These are phyloP conservation scores for Balansia obtecta DNA, from an alignment of 2,329 filamentous ascomycete species.

Conservation along the genomic window DNA sequence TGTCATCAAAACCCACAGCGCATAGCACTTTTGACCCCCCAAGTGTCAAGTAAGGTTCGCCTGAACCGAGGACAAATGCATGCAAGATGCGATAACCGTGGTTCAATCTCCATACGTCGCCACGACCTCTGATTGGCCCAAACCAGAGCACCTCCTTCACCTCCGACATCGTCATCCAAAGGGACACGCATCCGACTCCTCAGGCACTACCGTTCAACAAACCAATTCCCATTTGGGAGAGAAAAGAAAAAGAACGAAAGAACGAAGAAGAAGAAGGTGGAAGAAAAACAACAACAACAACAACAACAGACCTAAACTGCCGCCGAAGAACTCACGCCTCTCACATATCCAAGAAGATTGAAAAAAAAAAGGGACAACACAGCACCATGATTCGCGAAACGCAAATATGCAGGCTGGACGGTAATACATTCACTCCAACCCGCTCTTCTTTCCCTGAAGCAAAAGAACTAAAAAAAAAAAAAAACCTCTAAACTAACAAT, in stretches of 20 bases:
- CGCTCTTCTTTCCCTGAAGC: no score
- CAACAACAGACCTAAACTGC: no score
- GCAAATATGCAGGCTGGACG: conserved; percentile 87
- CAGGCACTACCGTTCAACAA: not conserved
- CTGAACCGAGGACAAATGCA: no score
- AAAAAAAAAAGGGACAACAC: not conserved
- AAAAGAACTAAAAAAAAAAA: not conserved
- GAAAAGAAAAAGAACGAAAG: no score
- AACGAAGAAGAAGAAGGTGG: no score
- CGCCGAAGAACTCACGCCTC: not conserved
- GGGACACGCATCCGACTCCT: not conserved
- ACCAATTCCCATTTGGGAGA: not conserved
- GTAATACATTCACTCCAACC: conserved; percentile 29
- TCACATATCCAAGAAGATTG: no score
- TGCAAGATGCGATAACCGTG: not conserved
- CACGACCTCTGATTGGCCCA: conserved; percentile 10
- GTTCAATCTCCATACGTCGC: not conserved
- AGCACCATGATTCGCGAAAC: conserved; percentile 78
- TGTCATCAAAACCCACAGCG: no score
- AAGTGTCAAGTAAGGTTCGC: no score
- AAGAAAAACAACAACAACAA: no score
- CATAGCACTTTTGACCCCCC: no score
- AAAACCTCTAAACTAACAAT: conserved; percentile 9
- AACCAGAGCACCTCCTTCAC: conserved; percentile 4
- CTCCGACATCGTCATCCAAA: conserved; percentile 1